Evolutionary conservation across 1,284 basidiomycete genomes (phyloP).

Genomic region (Irpex lacteus): DNA sequence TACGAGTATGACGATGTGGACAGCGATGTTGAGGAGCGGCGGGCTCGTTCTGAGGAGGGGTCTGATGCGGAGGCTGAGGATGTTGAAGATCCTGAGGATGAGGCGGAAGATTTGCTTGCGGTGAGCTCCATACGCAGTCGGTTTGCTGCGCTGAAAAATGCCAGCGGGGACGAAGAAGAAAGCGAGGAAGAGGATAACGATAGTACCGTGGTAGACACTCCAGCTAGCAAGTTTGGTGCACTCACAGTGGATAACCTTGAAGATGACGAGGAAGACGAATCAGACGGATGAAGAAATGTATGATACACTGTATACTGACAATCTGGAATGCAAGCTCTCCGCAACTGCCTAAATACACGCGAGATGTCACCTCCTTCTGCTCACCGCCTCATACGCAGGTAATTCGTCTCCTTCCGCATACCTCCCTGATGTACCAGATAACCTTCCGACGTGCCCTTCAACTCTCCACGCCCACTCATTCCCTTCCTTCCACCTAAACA

Average conservation of each 20-base stretch:
- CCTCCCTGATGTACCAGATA: conserved; percentile 19
- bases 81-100: conserved; percentile 8
- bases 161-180: conserved; percentile 4
- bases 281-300: neutral
- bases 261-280: neutral
- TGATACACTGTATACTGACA: neutral
- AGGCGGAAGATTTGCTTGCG: conserved; percentile 15
- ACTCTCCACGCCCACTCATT: conserved; percentile 61
- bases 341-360: too few species aligned
- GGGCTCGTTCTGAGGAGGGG: conserved; percentile 3
- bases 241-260: neutral
- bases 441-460: conserved; percentile 51
- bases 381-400: conserved; percentile 13
- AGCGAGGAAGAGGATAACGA: conserved; percentile 30
- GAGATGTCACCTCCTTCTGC: neutral
- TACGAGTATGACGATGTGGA: conserved; percentile 29
- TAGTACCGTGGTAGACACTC: conserved; percentile 30
- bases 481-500: conserved; percentile 59
- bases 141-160: conserved; percentile 3
- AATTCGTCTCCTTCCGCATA: conserved; percentile 11
- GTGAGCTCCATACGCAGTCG: conserved; percentile 9
- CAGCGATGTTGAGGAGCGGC: conserved; percentile 26
- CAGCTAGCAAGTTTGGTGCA: neutral
- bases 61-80: conserved; percentile 23
- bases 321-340: neutral